Evolutionary conservation across 2,329 filamentous ascomycete genomes (phyloP).

Genomic region (Colletotrichum chlorophyti): DNA sequence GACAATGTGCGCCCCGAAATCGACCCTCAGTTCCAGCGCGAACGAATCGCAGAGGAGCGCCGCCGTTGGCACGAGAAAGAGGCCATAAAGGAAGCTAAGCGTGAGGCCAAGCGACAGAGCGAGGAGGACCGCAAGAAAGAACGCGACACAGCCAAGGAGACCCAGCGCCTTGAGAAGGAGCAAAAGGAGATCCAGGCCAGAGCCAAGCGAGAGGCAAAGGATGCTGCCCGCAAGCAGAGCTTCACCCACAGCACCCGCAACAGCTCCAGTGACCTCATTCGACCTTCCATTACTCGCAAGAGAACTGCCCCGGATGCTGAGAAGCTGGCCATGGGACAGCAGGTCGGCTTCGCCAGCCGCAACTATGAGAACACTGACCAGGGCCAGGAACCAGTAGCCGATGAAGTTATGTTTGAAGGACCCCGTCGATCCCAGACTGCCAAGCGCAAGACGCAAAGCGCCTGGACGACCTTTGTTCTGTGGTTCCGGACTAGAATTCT

Average conservation of each 20-base stretch:
- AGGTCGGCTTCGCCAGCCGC: slow-evolving; percentile 46
- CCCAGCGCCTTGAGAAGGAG: slow-evolving; percentile 56
- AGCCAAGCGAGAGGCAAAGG: slow-evolving; percentile 19
- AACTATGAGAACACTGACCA: slow-evolving; percentile 52
- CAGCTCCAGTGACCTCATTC: slow-evolving; percentile 39
- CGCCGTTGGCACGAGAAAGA: slow-evolving; percentile 70
- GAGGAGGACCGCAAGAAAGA: slow-evolving; percentile 65
- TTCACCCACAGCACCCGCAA: slow-evolving; percentile 39
- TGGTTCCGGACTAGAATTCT: slow-evolving; percentile 68
- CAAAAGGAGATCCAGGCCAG: slow-evolving; percentile 35
- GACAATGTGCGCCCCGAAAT: too few relatives aligned
- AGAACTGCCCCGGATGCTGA: slow-evolving; percentile 41
- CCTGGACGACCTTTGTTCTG: slow-evolving; percentile 69
- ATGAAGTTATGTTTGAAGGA: slow-evolving; percentile 51
- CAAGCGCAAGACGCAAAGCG: slow-evolving; percentile 66
- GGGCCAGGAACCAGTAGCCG: slow-evolving; percentile 43
- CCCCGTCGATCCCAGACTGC: slow-evolving; percentile 52
- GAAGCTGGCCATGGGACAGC: slow-evolving; percentile 41
- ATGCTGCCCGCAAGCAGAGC: slow-evolving; percentile 46
- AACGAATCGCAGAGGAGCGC: slow-evolving; percentile 66
- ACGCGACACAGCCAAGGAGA: slow-evolving; percentile 64
- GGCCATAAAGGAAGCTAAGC: slow-evolving; percentile 67
- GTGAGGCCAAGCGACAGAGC: too few relatives aligned
- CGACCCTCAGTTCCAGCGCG: slow-evolving; percentile 57
- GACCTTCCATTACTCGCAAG: slow-evolving; percentile 37